These are phyloP conservation scores for Cyclocybe cylindracea DNA, from an alignment of 768 basidiomycete species.

Conservation along the genomic window DNA sequence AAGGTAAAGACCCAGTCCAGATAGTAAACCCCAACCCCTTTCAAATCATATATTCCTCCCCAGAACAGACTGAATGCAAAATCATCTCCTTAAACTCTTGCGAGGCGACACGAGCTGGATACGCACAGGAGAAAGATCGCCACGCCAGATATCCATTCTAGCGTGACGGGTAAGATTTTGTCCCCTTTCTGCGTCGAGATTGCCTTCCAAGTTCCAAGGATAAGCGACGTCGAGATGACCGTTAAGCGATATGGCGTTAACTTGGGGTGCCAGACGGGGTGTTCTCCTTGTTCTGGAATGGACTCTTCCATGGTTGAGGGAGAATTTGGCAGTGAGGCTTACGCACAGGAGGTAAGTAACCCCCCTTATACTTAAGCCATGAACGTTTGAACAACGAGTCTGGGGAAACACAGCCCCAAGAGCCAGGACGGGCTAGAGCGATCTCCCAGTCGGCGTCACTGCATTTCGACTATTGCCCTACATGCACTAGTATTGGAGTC, in stretches of 20 bases:
- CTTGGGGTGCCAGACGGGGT: conserved; percentile 5
- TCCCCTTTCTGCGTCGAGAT: not conserved
- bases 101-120: not conserved
- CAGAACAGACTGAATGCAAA: not conserved
- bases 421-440: no score
- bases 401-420: no score
- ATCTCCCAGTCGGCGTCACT: no score
- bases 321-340: no score
- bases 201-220: conserved; percentile 10
- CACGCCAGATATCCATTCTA: conserved; percentile 9
- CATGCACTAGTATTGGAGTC: no score
- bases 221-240: not conserved
- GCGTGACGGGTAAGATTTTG: not conserved
- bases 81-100: not conserved
- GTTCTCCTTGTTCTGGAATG: no score
- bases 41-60: not conserved
- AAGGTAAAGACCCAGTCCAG: not conserved
- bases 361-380: no score
- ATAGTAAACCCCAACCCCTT: not conserved
- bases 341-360: no score
- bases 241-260: conserved; percentile 6
- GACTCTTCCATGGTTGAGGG: no score
- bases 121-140: conserved; percentile 2
- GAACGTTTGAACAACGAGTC: no score
- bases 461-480: no score